Evolutionary conservation across 2,329 filamentous ascomycete genomes (phyloP).

Genomic region (Talaromyces sp.): DNA sequence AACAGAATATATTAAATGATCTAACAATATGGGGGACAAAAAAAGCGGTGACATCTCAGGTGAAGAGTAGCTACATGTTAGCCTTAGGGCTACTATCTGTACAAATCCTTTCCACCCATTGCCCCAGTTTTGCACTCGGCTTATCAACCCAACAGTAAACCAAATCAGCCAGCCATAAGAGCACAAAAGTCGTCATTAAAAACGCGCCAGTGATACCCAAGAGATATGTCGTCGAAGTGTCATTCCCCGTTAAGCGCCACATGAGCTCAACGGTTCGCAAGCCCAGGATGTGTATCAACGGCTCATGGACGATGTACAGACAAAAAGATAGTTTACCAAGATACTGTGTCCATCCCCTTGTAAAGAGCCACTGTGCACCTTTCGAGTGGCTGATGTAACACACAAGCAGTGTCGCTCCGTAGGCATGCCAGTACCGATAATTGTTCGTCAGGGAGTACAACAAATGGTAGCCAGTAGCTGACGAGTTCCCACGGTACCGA

Average conservation of each 20-base stretch:
- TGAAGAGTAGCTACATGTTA: too few relatives aligned
- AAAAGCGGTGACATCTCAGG: too few relatives aligned
- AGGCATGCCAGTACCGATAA: slow-evolving; percentile 4
- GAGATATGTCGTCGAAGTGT: neutral
- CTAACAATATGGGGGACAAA: too few relatives aligned
- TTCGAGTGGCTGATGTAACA: neutral
- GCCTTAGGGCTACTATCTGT: too few relatives aligned
- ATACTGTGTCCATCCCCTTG: neutral
- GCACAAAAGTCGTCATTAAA: neutral
- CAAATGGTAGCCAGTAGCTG: neutral
- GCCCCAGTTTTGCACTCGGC: neutral
- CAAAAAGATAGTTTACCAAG: slow-evolving; percentile 1
- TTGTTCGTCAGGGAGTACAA: neutral
- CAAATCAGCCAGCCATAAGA: neutral
- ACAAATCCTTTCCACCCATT: neutral
- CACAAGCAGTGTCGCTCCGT: neutral
- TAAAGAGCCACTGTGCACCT: neutral
- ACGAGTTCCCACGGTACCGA: neutral
- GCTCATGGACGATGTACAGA: slow-evolving; percentile 1
- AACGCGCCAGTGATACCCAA: neutral
- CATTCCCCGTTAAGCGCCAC: neutral
- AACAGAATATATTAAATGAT: too few relatives aligned
- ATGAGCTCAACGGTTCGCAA: neutral
- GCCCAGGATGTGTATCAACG: neutral
- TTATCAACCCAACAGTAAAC: slow-evolving; percentile 1